Evolutionary conservation across 805 yeast species (phyloP).

Genomic region (Ogataea corticis): DNA sequence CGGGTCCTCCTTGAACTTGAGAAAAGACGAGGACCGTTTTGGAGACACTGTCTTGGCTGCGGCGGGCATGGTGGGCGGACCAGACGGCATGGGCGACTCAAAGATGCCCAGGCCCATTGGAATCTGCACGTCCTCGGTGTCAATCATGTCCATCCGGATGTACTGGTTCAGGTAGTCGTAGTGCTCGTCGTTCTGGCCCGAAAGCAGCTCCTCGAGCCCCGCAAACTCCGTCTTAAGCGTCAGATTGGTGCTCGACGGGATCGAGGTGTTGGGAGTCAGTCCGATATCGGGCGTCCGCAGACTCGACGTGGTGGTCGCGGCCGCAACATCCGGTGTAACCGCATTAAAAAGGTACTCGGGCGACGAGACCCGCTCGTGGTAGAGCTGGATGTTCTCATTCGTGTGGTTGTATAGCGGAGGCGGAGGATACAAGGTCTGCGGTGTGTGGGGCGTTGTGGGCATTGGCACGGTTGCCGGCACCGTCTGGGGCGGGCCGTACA

Average conservation of each 20-base stretch:
- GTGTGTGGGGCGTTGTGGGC: background rate
- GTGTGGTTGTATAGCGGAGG: slow-evolving; percentile 15
- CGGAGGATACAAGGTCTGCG: background rate
- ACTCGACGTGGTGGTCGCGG: slow-evolving; percentile 5
- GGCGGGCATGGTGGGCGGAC: background rate
- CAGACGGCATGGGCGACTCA: background rate
- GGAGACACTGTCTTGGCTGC: slow-evolving; percentile 2
- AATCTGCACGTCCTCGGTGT: background rate
- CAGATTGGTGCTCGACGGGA: slow-evolving; percentile 5
- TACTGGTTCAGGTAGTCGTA: slow-evolving; percentile 24
- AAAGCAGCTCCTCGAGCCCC: slow-evolving; percentile 13
- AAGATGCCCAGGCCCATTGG: slow-evolving; percentile 3
- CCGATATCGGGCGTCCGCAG: slow-evolving; percentile 11
- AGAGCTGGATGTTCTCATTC: slow-evolving; percentile 13
- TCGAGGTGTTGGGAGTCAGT: slow-evolving; percentile 10
- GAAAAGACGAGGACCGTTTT: slow-evolving; percentile 11
- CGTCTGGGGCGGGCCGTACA: no score
- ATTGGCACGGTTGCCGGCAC: background rate
- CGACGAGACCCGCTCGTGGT: slow-evolving; percentile 8
- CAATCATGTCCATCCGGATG: slow-evolving; percentile 23
- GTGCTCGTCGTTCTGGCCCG: slow-evolving; percentile 5
- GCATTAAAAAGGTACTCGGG: slow-evolving; percentile 6
- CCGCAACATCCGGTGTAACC: background rate
- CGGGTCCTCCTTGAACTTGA: slow-evolving; percentile 9
- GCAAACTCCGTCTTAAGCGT: slow-evolving; percentile 5